Evolutionary conservation across 768 basidiomycete species (phyloP).

Genomic region (Trametes punicea): DNA sequence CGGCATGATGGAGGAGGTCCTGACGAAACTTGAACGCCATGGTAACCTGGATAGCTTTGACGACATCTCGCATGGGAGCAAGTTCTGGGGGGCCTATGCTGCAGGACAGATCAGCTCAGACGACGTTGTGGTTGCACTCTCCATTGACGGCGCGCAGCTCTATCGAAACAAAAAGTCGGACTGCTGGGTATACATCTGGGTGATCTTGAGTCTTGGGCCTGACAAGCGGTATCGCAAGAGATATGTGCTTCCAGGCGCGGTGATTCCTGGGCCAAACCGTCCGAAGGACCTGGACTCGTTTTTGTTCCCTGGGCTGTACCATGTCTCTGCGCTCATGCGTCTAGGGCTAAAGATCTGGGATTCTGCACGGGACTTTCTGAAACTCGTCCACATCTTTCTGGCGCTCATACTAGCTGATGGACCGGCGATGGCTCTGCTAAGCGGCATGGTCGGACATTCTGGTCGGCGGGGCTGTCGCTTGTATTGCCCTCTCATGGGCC

Average conservation of each 20-base stretch:
- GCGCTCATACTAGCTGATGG: constrained; percentile 5
- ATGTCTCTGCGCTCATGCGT: background rate
- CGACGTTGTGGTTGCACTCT: constrained; percentile 13
- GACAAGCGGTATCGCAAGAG: background rate
- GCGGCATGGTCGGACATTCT: constrained; percentile 35
- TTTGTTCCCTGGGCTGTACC: background rate
- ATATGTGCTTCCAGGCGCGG: background rate
- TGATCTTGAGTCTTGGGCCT: background rate
- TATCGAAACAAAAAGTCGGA: background rate
- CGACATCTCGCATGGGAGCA: constrained; percentile 14
- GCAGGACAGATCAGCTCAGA: constrained; percentile 13
- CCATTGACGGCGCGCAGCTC: constrained; percentile 20
- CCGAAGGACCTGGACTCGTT: background rate
- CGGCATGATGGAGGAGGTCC: background rate
- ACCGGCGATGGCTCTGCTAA: constrained; percentile 22
- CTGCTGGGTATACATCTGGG: background rate
- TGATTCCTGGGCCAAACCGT: background rate
- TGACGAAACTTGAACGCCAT: background rate
- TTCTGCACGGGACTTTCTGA: background rate
- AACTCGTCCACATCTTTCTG: background rate
- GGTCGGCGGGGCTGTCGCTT: constrained; percentile 35
- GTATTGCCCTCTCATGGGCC: constrained; percentile 31
- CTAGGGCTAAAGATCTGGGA: constrained; percentile 32
- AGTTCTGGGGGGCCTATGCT: constrained; percentile 16
- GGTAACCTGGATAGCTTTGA: background rate